Percentiles rank a stretch among this genome's conserved stretches.
phyloP scores from a whole-genome alignment of 2,329 filamentous ascomycete genomes.

The Chrysosporium queenslandicum region DNA sequence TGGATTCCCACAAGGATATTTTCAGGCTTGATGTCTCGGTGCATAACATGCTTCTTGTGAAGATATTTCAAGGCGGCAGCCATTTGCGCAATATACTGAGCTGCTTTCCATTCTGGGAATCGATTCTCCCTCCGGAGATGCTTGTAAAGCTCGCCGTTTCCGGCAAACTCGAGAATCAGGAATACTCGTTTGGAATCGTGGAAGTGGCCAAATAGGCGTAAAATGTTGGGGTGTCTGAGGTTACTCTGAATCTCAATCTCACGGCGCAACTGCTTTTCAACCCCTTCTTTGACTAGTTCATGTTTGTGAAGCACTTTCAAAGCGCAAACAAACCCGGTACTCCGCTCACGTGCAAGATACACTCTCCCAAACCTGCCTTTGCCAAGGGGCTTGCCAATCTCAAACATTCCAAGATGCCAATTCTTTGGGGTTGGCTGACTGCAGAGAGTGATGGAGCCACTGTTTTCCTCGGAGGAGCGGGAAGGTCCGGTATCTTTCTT shows the following conservation, averaged over 20 bases:
- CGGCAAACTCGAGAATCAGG: conserved; percentile 76
- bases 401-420: conserved; percentile 88
- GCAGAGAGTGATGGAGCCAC: conserved; percentile 38
- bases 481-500: conserved; percentile 43
- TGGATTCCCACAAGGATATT: conserved; percentile 95
- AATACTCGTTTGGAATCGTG: conserved; percentile 83
- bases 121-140: conserved; percentile 66
- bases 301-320: conserved; percentile 80
- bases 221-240: conserved; percentile 73
- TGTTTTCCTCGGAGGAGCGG: conserved; percentile 42
- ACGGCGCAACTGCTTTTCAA: conserved; percentile 77
- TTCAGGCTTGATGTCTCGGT: conserved; percentile 94
- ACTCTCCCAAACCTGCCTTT: conserved; percentile 84
- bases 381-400: conserved; percentile 75
- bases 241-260: conserved; percentile 88
- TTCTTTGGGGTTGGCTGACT: conserved; percentile 50
- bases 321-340: conserved; percentile 71
- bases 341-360: conserved; percentile 71
- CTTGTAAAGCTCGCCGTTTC: conserved; percentile 80
- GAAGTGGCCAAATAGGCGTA: conserved; percentile 77
- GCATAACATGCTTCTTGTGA: conserved; percentile 95
- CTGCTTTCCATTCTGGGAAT: conserved; percentile 78
- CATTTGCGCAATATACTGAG: conserved; percentile 83
- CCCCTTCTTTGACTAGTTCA: conserved; percentile 66
- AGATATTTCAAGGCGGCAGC: conserved; percentile 80